Percentiles rank a stretch among this genome's conserved stretches.
Conservation (phyloP, 257 asterid species). For the Leptodermis oblonga region DNA sequence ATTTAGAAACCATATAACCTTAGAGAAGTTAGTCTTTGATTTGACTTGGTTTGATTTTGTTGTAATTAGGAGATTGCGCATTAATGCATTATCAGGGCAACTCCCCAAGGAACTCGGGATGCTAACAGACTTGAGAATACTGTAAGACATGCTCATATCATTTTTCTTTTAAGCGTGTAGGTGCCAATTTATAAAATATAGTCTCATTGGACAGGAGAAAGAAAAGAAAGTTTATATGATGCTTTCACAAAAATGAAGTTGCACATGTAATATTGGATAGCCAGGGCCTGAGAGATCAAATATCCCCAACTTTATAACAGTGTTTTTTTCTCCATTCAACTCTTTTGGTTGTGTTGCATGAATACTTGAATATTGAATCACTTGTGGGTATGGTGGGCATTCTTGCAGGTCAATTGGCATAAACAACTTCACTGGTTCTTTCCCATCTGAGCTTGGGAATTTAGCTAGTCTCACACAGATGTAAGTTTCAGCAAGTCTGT, state of each 20-base stretch:
- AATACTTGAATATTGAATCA: background rate
- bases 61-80: slow-evolving; percentile 39
- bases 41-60: slow-evolving; percentile 1
- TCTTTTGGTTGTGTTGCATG: background rate
- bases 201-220: background rate
- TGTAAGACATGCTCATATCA: slow-evolving; percentile 35
- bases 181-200: background rate
- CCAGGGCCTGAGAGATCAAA: background rate
- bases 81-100: slow-evolving; percentile 63
- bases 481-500: slow-evolving; percentile 30
- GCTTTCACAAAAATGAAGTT: too few relatives aligned
- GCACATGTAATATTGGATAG: background rate
- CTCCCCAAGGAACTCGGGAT: slow-evolving; percentile 68
- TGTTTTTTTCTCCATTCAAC: too few relatives aligned
- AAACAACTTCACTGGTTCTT: slow-evolving; percentile 78
- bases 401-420: slow-evolving; percentile 44
- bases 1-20: background rate
- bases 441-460: slow-evolving; percentile 69
- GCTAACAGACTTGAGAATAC: slow-evolving; percentile 45
- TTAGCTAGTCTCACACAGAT: slow-evolving; percentile 42
- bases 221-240: too few relatives aligned
- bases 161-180: background rate
- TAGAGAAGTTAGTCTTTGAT: background rate
- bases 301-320: background rate
- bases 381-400: background rate